phyloP scores from a whole-genome alignment of 1,139 yeast genomes.

The Zygotorulaspora mrakii region DNA sequence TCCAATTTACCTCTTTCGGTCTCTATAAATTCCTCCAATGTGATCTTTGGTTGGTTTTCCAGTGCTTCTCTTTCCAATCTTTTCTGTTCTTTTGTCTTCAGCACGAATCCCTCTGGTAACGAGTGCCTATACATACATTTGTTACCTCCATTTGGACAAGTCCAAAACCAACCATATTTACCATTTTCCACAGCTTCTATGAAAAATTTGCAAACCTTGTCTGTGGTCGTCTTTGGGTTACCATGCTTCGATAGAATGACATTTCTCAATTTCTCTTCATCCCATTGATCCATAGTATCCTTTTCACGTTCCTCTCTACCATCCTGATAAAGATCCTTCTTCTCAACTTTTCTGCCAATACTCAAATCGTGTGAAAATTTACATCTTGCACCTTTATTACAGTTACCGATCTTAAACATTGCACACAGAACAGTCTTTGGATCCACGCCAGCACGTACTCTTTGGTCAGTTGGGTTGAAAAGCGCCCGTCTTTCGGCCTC shows the following conservation, averaged over 20 bases:
- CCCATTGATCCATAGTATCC: slow-evolving; percentile 97
- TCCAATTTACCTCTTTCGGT: slow-evolving; percentile 87
- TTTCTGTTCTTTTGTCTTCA: slow-evolving; percentile 95
- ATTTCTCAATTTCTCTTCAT: slow-evolving; percentile 84
- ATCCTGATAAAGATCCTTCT: slow-evolving; percentile 91
- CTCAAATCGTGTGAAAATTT: slow-evolving; percentile 89
- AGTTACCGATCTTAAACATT: slow-evolving; percentile 81
- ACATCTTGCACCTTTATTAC: slow-evolving; percentile 89
- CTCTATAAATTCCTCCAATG: slow-evolving; percentile 93
- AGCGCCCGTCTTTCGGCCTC: slow-evolving; percentile 81
- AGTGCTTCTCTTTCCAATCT: slow-evolving; percentile 81
- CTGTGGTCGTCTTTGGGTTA: slow-evolving; percentile 90
- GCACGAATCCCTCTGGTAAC: slow-evolving; percentile 93
- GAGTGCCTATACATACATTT: slow-evolving; percentile 94
- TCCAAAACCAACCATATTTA: slow-evolving; percentile 99
- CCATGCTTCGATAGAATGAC: slow-evolving; percentile 93
- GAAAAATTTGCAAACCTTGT: slow-evolving; percentile 87
- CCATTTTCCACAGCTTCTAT: slow-evolving; percentile 97
- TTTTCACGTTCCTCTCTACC: slow-evolving; percentile 68
- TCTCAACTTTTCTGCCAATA: slow-evolving; percentile 81
- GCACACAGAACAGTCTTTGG: slow-evolving; percentile 93
- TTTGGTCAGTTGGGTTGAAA: slow-evolving; percentile 70
- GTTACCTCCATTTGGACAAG: slow-evolving; percentile 91
- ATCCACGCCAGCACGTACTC: slow-evolving; percentile 95
- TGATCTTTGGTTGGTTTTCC: slow-evolving; percentile 83